Conservation (phyloP, 2,329 filamentous ascomycete species). For the Penicillium sp. region DNA sequence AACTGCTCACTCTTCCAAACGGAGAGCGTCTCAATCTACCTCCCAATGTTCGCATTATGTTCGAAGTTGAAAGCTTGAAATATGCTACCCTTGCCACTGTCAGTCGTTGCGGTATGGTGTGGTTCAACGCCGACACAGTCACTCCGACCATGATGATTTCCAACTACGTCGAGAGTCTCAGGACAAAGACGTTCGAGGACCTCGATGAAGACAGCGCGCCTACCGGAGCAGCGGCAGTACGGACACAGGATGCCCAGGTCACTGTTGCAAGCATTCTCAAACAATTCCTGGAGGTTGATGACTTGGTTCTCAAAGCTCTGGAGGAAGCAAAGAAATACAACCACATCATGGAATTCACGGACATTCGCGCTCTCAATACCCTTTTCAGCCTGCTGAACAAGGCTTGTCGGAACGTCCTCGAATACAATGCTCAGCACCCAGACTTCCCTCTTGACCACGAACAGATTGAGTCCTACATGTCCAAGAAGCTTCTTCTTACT, state of each 20-base stretch:
- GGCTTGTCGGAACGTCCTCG: constrained; percentile 81
- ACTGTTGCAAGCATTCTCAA: constrained; percentile 76
- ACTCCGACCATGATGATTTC: constrained; percentile 86
- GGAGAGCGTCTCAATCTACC: constrained; percentile 95
- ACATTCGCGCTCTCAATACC: constrained; percentile 83
- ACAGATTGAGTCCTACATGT: constrained; percentile 81
- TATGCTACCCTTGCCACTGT: constrained; percentile 98
- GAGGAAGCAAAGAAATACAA: constrained; percentile 72
- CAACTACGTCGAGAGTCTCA: constrained; percentile 82
- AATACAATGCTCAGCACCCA: constrained; percentile 90
- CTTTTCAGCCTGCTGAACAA: constrained; percentile 96
- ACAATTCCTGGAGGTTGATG: constrained; percentile 69
- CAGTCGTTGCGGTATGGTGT: constrained; percentile 99
- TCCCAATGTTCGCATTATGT: constrained; percentile 97
- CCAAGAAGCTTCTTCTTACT: constrained; percentile 90
- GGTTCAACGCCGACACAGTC: constrained; percentile 98
- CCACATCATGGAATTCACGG: constrained; percentile 98
- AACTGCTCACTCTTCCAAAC: constrained; percentile 91
- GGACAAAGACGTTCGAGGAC: constrained; percentile 83
- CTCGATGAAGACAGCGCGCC: constrained; percentile 85
- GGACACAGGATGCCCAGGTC: constrained; percentile 72
- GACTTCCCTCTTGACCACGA: constrained; percentile 91
- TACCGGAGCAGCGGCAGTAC: constrained; percentile 69
- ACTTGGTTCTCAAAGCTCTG: constrained; percentile 75
- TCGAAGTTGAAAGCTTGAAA: constrained; percentile 95